Conservation (phyloP, 2,329 filamentous ascomycete species). For the Penicillium sp. region DNA sequence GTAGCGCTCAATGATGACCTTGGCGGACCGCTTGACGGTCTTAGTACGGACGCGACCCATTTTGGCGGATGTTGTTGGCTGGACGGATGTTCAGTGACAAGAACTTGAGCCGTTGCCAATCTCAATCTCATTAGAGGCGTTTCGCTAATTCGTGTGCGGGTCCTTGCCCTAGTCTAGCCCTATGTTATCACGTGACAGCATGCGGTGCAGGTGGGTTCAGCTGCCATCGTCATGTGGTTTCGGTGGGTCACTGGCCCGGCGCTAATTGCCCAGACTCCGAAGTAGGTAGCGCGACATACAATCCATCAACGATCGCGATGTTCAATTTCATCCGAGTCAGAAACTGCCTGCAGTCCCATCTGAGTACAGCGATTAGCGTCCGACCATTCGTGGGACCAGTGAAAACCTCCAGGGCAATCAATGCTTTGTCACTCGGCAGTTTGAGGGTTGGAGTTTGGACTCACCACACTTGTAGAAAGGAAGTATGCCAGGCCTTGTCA, state of each 20-base stretch:
- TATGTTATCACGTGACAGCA: conserved; percentile 13
- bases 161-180: conserved; percentile 18
- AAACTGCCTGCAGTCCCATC: no score
- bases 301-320: no score
- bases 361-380: no score
- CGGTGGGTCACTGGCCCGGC: neutral
- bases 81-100: conserved; percentile 27
- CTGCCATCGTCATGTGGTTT: neutral
- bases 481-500: no score
- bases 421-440: no score
- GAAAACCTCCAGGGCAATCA: no score
- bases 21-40: conserved; percentile 82
- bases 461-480: no score
- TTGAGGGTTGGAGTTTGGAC: no score
- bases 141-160: conserved; percentile 25
- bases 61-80: conserved; percentile 37
- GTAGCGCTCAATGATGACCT: conserved; percentile 99
- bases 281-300: neutral
- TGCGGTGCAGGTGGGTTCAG: no score
- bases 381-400: no score
- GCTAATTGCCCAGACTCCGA: neutral
- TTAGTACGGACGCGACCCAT: conserved; percentile 48
- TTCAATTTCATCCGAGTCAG: no score
- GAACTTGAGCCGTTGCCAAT: conserved; percentile 7
- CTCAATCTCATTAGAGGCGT: conserved; percentile 13